Base-by-base conservation (phyloP, 2,329 filamentous ascomycete species). In the Albifimbria verrucaria region DNA sequence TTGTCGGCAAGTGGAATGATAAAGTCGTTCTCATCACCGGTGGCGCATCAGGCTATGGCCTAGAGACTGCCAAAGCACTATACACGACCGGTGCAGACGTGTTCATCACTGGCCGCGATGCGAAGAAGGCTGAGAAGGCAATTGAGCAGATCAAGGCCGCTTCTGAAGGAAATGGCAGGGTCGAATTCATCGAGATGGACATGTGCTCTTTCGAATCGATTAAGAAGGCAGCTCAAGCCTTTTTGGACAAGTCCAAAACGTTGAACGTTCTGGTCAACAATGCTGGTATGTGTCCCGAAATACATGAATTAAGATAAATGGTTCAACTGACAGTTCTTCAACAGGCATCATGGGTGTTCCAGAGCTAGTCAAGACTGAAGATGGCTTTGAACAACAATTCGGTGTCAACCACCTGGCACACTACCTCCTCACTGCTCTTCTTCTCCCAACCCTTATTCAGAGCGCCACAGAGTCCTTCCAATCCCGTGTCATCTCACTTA, bases 331-430 rank as follows among this genome's bases (percentile, higher is more conserved):
- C 25, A 47, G 3, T 20, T 11, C 2, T 43, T 6, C 12, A 1
- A 17, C 1, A 58, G 59, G 58, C 22, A 68, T 80, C 36, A 76
- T 79, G 65, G 68, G 7, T 47, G 32, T 68, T n/a, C 72, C 11
- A 52, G 70, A 56, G 25, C 12, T 39, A 17, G 61, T 52, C 57
- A 62, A 48, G 23, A 79, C 74, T 0, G 55, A 53, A 12, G 76
- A 79, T 55, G 77, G 77, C 7, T 75, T 74, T 55, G 79, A 83
- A 52, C 63, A 61, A 0, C 78, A 82, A 53, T 77, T 82, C 56
- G 77, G 72, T 21, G 75, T 71, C 3, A 81, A 81, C 57, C 74
- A 83, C 56, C 62, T 83, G 0, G 71, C 65, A 1, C 78, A 81
- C 28, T 61, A 60, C 43, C 43, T 55, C 9, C 59, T 83, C 15